Conservation (phyloP, 2,329 filamentous ascomycete genomes). For the Alternaria viburni region DNA sequence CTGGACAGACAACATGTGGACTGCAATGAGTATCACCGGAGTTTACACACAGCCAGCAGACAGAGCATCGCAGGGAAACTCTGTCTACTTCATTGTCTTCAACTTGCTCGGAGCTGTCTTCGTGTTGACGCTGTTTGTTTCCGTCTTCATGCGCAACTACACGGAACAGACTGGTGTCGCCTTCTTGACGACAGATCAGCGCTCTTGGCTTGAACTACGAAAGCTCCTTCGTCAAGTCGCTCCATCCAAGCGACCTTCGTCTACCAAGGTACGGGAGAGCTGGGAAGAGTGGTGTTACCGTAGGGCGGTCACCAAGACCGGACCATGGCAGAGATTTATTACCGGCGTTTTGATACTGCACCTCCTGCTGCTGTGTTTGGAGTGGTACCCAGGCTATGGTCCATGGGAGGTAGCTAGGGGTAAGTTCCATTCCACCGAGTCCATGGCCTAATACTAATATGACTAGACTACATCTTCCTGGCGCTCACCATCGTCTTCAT, state of each 20-base stretch:
- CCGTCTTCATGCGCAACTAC: constrained; percentile 99
- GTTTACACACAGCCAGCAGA: constrained; percentile 73
- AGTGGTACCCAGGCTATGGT: constrained; percentile 77
- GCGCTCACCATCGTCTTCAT: constrained; percentile 82
- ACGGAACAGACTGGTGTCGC: constrained; percentile 98
- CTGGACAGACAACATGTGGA: constrained; percentile 92
- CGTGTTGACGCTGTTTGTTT: constrained; percentile 95
- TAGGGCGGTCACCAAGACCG: constrained; percentile 89
- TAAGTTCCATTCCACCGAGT: constrained; percentile 31
- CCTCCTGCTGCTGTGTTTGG: constrained; percentile 79
- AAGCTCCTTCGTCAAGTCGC: constrained; percentile 92
- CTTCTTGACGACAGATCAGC: constrained; percentile 92
- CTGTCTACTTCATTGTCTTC: constrained; percentile 93
- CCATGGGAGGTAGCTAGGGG: constrained; percentile 74
- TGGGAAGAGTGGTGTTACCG: constrained; percentile 97
- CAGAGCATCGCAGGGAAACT: constrained; percentile 79
- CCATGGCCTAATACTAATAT: constrained; percentile 18
- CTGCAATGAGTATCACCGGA: constrained; percentile 81
- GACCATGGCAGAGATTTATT: constrained; percentile 85
- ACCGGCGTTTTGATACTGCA: constrained; percentile 83
- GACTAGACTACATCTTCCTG: constrained; percentile 74
- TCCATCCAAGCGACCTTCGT: constrained; percentile 88
- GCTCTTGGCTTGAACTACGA: constrained; percentile 93
- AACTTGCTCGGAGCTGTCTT: constrained; percentile 97
- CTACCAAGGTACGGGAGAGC: constrained; percentile 70